Percentiles rank a stretch among this genome's conserved stretches.
Evolutionary conservation across 1,284 basidiomycete genomes (phyloP).

Genomic region (Ceraceosorus guamensis): DNA sequence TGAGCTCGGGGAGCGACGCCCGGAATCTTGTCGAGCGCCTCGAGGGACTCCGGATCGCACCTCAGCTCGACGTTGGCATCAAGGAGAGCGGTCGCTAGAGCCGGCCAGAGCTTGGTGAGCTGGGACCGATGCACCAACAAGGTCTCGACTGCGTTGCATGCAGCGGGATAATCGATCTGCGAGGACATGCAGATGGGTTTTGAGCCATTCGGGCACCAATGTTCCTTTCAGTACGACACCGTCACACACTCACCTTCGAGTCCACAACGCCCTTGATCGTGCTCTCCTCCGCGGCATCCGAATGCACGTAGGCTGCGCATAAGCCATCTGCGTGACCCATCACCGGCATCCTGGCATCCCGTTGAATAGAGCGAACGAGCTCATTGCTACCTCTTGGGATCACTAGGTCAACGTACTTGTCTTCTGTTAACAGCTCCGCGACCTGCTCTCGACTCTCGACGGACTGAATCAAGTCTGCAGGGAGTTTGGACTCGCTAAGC

Average conservation of each 20-base stretch:
- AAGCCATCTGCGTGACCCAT: constrained; percentile 98
- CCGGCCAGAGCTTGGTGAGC: constrained; percentile 60
- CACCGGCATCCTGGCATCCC: constrained; percentile 83
- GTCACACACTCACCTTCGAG: constrained; percentile 64
- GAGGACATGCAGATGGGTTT: background rate
- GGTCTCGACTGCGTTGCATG: constrained; percentile 90
- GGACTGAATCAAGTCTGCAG: constrained; percentile 75
- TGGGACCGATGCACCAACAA: constrained; percentile 69
- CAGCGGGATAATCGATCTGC: constrained; percentile 87
- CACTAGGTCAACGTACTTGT: constrained; percentile 89
- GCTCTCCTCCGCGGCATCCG: constrained; percentile 68
- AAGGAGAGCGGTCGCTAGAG: constrained; percentile 67
- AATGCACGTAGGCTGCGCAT: constrained; percentile 82
- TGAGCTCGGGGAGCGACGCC: constrained; percentile 39
- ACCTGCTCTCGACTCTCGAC: constrained; percentile 91
- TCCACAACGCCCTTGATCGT: constrained; percentile 76
- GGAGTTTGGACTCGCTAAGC: constrained; percentile 58
- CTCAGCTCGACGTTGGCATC: constrained; percentile 64
- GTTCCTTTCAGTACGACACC: constrained; percentile 79
- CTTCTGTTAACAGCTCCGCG: constrained; percentile 72
- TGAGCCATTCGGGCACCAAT: background rate
- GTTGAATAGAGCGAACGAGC: constrained; percentile 81
- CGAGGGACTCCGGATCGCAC: constrained; percentile 58
- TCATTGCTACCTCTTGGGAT: constrained; percentile 91
- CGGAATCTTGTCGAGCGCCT: constrained; percentile 39